Evolutionary conservation across 2,329 filamentous ascomycete genomes (phyloP).

Genomic region (Ophiostoma australiae): DNA sequence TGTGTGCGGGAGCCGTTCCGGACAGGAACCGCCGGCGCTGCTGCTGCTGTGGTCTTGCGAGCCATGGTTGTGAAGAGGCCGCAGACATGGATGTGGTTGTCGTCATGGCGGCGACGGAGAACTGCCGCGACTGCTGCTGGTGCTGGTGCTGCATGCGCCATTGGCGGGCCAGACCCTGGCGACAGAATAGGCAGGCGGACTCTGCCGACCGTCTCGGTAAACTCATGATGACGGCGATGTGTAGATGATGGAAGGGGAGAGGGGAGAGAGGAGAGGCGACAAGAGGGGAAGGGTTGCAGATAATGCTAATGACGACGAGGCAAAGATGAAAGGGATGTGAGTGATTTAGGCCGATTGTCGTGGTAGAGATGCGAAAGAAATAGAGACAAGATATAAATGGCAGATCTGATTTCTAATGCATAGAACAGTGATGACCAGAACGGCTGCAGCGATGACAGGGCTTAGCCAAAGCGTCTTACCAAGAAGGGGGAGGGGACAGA

Average conservation of each 20-base stretch:
- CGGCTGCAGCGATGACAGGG: background rate
- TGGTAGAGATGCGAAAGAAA: background rate
- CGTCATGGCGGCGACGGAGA: conserved; percentile 25
- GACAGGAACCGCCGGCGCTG: conserved; percentile 39
- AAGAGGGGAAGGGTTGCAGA: background rate
- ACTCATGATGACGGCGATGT: conserved; percentile 38
- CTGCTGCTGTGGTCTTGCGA: conserved; percentile 33
- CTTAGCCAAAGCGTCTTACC: background rate
- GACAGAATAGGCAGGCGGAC: conserved; percentile 40
- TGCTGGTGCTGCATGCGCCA: conserved; percentile 36
- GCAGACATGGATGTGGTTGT: conserved; percentile 31
- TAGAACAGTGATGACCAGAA: background rate
- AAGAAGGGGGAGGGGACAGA: conserved; percentile 18
- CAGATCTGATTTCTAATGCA: conserved; percentile 14
- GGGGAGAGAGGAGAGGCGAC: background rate
- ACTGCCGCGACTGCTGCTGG: conserved; percentile 30
- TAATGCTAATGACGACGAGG: background rate
- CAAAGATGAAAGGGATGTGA: background rate
- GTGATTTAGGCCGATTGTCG: conserved; percentile 1
- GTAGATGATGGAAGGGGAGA: background rate
- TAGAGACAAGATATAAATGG: background rate
- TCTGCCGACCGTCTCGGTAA: conserved; percentile 35
- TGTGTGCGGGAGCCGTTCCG: conserved; percentile 45
- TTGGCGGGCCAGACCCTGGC: conserved; percentile 39
- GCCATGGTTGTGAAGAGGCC: conserved; percentile 30